Base-by-base conservation (phyloP, 805 yeast genomes). In the Candida xyloterini region DNA sequence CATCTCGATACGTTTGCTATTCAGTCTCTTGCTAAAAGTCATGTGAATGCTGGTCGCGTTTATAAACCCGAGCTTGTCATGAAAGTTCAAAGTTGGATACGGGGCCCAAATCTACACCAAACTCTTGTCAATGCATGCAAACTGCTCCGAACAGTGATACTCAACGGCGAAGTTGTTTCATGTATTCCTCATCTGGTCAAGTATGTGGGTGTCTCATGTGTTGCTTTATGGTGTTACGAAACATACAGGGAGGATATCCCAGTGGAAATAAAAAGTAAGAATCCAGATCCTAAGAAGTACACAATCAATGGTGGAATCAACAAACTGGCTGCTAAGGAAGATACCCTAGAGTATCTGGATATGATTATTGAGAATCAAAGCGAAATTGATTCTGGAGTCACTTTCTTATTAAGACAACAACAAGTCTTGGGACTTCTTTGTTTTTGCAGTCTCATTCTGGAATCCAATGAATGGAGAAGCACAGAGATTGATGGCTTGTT, bases 111-210 rank as follows among this genome's bases (percentile, higher is more conserved):
- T 27, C 27, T 37, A 6, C 13, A 23, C n/a, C 21, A 20, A 3
- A 47, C 65, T 0, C 14, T 54, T 11, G 22, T 35, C 13, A 58
- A 57, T 34, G 56, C 66, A 1, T 57, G 63, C 31, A 47, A 54
- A 25, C 47, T 63, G 16, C 38, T 63, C 24, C 44, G 59, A 16
- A 51, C 56, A 8, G 56, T 57, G 4, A 38, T 51, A 15, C 40
- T 46, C 16, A 56, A 59, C 31, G 54, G 45, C 11, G 49, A 51
- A 1, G 47, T 57, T 11, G 35, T 57, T 3, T 38, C 42, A 5
- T 42, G 46, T 16, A 43, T 59, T 24, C 52, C 63, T 2, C 62
- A 58, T 42, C 41, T 58, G 5, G 53, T 60, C 1, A 51, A 32
- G 18, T 33, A 32, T 28, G 34, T 48, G 15, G 38, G 28, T 10